Base-by-base conservation (phyloP, 2,329 filamentous ascomycete genomes). In the Trichophyton benhamiae region DNA sequence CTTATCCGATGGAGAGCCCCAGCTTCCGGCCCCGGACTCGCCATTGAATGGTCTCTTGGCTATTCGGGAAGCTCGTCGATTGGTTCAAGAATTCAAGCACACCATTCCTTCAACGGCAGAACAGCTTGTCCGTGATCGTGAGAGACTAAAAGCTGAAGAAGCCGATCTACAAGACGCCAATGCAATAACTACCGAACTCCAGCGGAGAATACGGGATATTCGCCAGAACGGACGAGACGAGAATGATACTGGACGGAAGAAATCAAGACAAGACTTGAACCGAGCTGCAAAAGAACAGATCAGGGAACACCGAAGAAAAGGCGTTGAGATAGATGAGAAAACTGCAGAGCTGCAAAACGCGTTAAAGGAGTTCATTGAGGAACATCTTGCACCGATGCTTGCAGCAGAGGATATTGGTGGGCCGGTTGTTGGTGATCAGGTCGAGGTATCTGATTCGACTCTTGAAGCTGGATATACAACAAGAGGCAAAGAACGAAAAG, bases 331-430 rank as follows among this genome's bases (percentile, higher is more conserved):
- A 67, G 82, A 87, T 61, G 76, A 72, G 59, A 82, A 86, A 65
- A 86, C 85, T 1, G 76, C 78, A 1, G 78, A 76, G 48, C 76
- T 94, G 15, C 81, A 87, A 61, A 81, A 80, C 62, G 79, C 82
- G 0, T 79, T 95, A 61, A 82, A 86, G 65, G 76, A 76, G 15
- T 95, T 95, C 68, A 85, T 92, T 62, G 83, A 88, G 64, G 76
- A 83, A 49, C 81, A 83, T 46, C 79, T 95, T 0, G 87, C 87
- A 0, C 75, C 82, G 2, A 88, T 92, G 83, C 78, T 95, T 49
- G 89, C 89, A 5, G 88, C 88, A 0, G 90, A 95, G 74, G 88
- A 91, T 68, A 79, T 91, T 0, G 90, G 90, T 6, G 89, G 90
- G 0, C 89, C 90, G 0, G 86, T 91, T 9, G 88, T 91, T 0